These are phyloP conservation scores for Bothriochloa decipiens DNA, from an alignment of 176 grass and related monocot genomes.

Conservation along the genomic window DNA sequence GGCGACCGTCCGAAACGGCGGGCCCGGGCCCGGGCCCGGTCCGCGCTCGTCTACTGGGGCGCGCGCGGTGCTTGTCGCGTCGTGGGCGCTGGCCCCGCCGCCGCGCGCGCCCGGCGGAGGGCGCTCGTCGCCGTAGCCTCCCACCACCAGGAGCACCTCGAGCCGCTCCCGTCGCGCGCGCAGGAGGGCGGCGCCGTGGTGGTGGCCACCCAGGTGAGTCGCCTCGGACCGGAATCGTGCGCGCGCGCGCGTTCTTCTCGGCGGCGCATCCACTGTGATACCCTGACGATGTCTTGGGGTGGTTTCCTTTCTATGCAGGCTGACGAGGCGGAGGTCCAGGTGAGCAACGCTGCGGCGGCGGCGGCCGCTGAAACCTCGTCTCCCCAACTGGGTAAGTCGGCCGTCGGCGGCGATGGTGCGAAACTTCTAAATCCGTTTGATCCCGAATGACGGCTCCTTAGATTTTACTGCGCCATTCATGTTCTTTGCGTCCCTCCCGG, in stretches of 20 bases:
- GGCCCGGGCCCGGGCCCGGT: background rate
- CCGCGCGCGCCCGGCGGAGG: conserved; percentile 20
- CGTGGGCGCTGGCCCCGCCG: conserved; percentile 11
- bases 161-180: background rate
- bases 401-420: background rate
- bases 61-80: background rate
- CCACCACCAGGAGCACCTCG: conserved; percentile 12
- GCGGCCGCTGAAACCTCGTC: background rate
- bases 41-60: background rate
- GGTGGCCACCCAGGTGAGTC: conserved; percentile 17
- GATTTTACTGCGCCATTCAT: background rate
- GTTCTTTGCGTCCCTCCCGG: background rate
- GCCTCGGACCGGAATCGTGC: background rate
- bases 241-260: background rate
- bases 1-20: background rate
- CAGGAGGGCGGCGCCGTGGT: conserved; percentile 19
- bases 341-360: background rate
- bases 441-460: conserved; percentile 4
- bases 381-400: conserved; percentile 1
- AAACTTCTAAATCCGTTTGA: background rate
- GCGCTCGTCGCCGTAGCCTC: conserved; percentile 26
- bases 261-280: background rate
- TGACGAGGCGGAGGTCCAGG: conserved; percentile 25
- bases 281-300: conserved; percentile 4
- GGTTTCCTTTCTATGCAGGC: conserved; percentile 21